Percentiles rank a stretch among this genome's conserved stretches.
Evolutionary conservation across 306 rosid species (phyloP).

Genomic region (Ziziphus jujuba): DNA sequence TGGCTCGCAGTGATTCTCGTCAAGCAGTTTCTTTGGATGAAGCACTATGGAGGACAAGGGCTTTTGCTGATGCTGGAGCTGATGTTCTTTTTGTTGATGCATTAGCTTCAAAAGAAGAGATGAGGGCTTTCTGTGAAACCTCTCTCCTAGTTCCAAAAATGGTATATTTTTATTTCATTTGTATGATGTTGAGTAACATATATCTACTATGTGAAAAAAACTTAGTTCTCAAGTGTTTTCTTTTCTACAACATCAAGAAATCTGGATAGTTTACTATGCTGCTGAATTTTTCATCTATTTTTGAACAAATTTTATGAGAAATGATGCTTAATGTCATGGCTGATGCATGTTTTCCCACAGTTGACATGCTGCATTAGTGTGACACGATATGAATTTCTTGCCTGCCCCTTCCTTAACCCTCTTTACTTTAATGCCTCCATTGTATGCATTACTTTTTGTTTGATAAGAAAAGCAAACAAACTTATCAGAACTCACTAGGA

Average conservation of each 20-base stretch:
- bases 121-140: slow-evolving; percentile 75
- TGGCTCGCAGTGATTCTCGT: slow-evolving; percentile 86
- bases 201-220: neutral
- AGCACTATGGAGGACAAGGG: slow-evolving; percentile 67
- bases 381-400: too few species aligned
- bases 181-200: neutral
- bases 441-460: too few species aligned
- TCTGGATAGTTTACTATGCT: too few species aligned
- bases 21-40: slow-evolving; percentile 85
- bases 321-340: too few species aligned
- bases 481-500: too few species aligned
- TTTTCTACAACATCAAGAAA: neutral
- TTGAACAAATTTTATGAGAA: too few species aligned
- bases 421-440: too few species aligned
- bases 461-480: too few species aligned
- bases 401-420: too few species aligned
- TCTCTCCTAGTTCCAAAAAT: slow-evolving; percentile 75
- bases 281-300: too few species aligned
- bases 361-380: too few species aligned
- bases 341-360: too few species aligned
- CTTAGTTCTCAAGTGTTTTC: neutral
- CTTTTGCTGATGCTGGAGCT: slow-evolving; percentile 90
- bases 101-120: slow-evolving; percentile 71
- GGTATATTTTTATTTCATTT: slow-evolving; percentile 37
- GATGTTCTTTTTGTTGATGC: slow-evolving; percentile 92